Evolutionary conservation across 139 green algal species (phyloP), one percentile per base, ranked within the genome.

Genomic region (Ettlia oleoabundans): DNA sequence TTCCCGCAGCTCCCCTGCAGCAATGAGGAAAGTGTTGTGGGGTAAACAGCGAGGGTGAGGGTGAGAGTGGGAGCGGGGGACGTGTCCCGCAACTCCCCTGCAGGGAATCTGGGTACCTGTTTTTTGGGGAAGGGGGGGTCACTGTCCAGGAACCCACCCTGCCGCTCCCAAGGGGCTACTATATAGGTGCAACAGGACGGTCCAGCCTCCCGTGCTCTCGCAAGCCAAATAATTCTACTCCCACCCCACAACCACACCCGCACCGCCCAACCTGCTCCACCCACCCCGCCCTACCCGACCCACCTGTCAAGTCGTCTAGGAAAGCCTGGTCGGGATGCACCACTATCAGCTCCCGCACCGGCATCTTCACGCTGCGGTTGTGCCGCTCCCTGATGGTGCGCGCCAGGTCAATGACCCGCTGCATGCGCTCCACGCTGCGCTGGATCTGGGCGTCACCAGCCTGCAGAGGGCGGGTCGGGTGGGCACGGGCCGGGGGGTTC

Each of bases 401-500:
- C 6, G 85, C 94, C 61, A 97, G 88, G 82, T 99, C 97, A 37
- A 99, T 94, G 52, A 98, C 94, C 2, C 79, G 69, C 83, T 85
- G 92, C 96, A 99, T 99, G 65, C 95, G 89, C 18, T 86, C 88
- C 52, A 99, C 96, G 51, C 86, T 94, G 33, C 76, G 66, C 86
- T 97, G 87, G 65, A 99, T 94, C 72, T 88, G 86, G 32, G 81
- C 80, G 71, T 95, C 93, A 7, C 88, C 92, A 8, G 53, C 51
- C 71, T 79, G 72, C 72, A 74, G 40, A 38, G 3, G n/a, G 22
- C 61, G 26, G 13, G 61, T 68, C 3, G 28, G 30, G 61, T 32
- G 30, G n/a, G n/a, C n/a, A n/a, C n/a, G n/a, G n/a, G n/a, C n/a
- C n/a, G n/a, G n/a, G n/a, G n/a, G n/a, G n/a, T n/a, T n/a, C n/a